A percentile compares a stretch with the other conserved stretches of the same genome.
Evolutionary conservation across 1,139 yeast species (phyloP).

Genomic region (Yamadazyma conglobata): DNA sequence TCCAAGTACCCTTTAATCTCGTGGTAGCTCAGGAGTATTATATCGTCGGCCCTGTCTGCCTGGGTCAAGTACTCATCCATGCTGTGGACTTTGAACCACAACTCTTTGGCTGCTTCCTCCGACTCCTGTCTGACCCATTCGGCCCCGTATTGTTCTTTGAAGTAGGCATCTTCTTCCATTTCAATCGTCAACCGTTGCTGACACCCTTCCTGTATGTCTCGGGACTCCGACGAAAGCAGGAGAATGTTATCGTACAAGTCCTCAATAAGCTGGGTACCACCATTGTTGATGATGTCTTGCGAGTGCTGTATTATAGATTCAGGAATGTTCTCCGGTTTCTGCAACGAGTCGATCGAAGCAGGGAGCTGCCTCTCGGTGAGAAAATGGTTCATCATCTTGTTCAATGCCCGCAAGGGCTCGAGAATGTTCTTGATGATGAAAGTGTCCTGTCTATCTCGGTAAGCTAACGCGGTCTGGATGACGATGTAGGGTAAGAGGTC

Average conservation of each 20-base stretch:
- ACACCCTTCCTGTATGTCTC: conserved; percentile 42
- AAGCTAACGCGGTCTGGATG: conserved; percentile 66
- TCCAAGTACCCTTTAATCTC: conserved; percentile 42
- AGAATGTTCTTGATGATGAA: conserved; percentile 51
- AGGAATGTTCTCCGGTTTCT: conserved; percentile 64
- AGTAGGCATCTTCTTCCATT: conserved; percentile 50
- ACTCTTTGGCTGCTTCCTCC: conserved; percentile 31
- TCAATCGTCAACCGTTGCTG: conserved; percentile 48
- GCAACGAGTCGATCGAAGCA: conserved; percentile 60
- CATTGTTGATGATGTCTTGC: conserved; percentile 50
- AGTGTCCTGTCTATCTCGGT: conserved; percentile 59
- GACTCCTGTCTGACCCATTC: conserved; percentile 50
- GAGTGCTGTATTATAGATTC: conserved; percentile 52
- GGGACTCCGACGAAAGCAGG: conserved; percentile 37
- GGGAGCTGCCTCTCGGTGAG: conserved; percentile 50
- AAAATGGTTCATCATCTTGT: conserved; percentile 43
- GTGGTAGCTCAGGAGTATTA: conserved; percentile 41
- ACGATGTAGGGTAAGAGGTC: conserved; percentile 65
- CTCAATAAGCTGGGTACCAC: conserved; percentile 49
- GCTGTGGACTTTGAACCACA: conserved; percentile 37
- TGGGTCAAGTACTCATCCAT: conserved; percentile 50
- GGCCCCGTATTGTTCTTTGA: conserved; percentile 52
- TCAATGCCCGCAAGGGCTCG: conserved; percentile 51
- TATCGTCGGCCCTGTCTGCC: conserved; percentile 61
- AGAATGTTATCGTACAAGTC: conserved; percentile 45